phyloP scores from a whole-genome alignment of 2,329 filamentous ascomycete species.

The Botryotinia calthae region DNA sequence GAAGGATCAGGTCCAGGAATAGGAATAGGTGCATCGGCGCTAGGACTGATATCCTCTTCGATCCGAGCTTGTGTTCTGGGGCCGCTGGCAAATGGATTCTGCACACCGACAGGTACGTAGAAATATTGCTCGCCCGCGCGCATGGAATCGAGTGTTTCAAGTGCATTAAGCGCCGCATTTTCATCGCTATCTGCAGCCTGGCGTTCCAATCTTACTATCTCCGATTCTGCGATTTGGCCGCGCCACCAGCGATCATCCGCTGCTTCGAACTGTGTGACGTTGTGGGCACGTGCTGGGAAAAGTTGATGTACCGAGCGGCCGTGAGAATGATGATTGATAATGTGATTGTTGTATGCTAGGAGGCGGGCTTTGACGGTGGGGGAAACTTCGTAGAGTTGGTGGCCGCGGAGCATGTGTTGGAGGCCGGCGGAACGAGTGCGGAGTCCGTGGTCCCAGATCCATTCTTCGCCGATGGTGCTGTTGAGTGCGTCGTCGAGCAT shows the following conservation, averaged over 20 bases:
- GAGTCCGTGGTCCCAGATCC: not conserved
- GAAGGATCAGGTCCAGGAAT: too few relatives aligned
- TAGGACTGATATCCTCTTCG: not conserved
- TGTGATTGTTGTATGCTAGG: fast-evolving
- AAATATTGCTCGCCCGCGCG: too few relatives aligned
- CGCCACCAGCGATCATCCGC: not conserved
- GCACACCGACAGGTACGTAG: not conserved
- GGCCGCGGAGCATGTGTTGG: not conserved
- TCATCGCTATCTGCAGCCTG: not conserved
- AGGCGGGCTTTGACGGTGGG: not conserved
- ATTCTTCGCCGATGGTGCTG: not conserved
- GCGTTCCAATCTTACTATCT: not conserved
- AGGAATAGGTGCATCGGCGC: too few relatives aligned
- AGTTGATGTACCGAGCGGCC: fast-evolving
- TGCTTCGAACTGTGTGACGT: fast-evolving
- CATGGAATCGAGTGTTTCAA: too few relatives aligned
- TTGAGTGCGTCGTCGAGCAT: not conserved
- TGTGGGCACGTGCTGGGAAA: not conserved
- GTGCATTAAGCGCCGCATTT: fast-evolving
- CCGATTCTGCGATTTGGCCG: not conserved
- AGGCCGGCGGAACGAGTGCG: not conserved
- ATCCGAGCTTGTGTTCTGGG: fast-evolving
- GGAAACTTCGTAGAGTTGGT: not conserved
- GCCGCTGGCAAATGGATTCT: not conserved
- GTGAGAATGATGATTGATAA: not conserved